A percentile compares a stretch with the other conserved stretches of the same genome.
Evolutionary conservation across 2,329 filamentous ascomycete genomes (phyloP).

Genomic region (Alternaria brassicicola): DNA sequence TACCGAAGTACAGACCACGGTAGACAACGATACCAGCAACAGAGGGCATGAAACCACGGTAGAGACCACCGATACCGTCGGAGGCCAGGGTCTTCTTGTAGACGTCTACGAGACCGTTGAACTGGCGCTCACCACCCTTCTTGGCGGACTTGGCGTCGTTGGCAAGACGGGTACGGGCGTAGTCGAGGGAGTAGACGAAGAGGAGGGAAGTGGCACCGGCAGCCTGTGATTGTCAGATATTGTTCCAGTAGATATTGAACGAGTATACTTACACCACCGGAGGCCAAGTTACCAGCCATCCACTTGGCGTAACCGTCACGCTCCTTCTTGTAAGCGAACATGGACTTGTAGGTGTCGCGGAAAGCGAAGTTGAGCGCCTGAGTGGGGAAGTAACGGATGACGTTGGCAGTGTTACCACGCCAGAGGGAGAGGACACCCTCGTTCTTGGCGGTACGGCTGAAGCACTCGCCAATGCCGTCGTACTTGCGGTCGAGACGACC

Average conservation of each 20-base stretch:
- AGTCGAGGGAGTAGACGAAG: conserved; percentile 99
- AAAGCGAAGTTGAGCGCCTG: conserved; percentile 99
- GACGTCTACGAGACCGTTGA: conserved; percentile 99
- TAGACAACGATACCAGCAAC: conserved; percentile 99
- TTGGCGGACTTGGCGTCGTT: conserved; percentile 99
- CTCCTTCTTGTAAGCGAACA: conserved; percentile 99
- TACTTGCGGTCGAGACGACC: conserved; percentile 99
- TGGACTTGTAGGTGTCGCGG: conserved; percentile 99
- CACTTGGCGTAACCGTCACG: conserved; percentile 97
- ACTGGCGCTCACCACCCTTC: conserved; percentile 96
- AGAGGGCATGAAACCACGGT: conserved; percentile 99
- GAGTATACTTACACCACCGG: conserved; percentile 84
- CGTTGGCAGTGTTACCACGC: conserved; percentile 99
- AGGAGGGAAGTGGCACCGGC: conserved; percentile 99
- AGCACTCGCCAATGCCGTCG: conserved; percentile 92
- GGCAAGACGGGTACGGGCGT: conserved; percentile 99
- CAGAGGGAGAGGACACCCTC: conserved; percentile 97
- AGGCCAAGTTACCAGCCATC: conserved; percentile 99
- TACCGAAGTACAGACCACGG: conserved; percentile 99
- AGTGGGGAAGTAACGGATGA: conserved; percentile 99
- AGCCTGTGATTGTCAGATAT: conserved; percentile 61
- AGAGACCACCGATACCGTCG: conserved; percentile 99
- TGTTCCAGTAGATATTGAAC: not conserved
- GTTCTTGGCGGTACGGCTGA: conserved; percentile 84
- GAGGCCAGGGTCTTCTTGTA: conserved; percentile 99